Evolutionary conservation across 2,329 filamentous ascomycete genomes (phyloP).

Genomic region (Xylaria sp.): DNA sequence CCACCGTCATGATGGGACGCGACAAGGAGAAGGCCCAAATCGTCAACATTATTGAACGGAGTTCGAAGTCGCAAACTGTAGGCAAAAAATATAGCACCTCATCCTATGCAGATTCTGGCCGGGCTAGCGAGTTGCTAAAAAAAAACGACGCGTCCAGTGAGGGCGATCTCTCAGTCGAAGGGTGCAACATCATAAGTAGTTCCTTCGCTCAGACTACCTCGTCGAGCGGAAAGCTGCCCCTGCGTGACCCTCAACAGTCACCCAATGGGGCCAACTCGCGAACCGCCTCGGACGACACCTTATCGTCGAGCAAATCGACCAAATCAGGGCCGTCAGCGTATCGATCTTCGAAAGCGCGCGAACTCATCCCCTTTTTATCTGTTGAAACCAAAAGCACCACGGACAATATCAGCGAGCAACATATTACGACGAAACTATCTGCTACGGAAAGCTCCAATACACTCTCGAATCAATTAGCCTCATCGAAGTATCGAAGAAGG

Average conservation of each 20-base stretch:
- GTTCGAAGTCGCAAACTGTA: slow-evolving; percentile 59
- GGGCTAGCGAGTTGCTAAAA: slow-evolving; percentile 47
- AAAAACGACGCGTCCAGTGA: slow-evolving; percentile 54
- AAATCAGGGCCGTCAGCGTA: slow-evolving; percentile 37
- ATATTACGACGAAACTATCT: slow-evolving; percentile 38
- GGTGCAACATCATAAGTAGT: slow-evolving; percentile 43
- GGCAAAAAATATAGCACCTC: slow-evolving; percentile 39
- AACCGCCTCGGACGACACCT: slow-evolving; percentile 38
- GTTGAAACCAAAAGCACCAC: slow-evolving; percentile 43
- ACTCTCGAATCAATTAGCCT: slow-evolving; percentile 50
- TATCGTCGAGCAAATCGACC: slow-evolving; percentile 43
- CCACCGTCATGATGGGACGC: slow-evolving; percentile 74
- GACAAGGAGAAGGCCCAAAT: slow-evolving; percentile 66
- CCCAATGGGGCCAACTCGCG: slow-evolving; percentile 28
- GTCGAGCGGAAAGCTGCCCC: slow-evolving; percentile 38
- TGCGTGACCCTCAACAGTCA: slow-evolving; percentile 39
- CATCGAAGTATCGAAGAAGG: slow-evolving; percentile 54
- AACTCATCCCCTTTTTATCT: slow-evolving; percentile 48
- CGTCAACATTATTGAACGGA: slow-evolving; percentile 68
- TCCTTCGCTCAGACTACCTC: slow-evolving; percentile 44
- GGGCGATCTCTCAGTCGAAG: slow-evolving; percentile 53
- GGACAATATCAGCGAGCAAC: slow-evolving; percentile 43
- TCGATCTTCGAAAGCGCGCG: slow-evolving; percentile 43
- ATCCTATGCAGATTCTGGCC: slow-evolving; percentile 48
- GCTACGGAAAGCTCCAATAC: slow-evolving; percentile 44